A percentile compares a stretch with the other conserved stretches of the same genome.
These are phyloP conservation scores for Babesia ovata DNA, from an alignment of 169 alveolate genomes.

Conservation along the genomic window DNA sequence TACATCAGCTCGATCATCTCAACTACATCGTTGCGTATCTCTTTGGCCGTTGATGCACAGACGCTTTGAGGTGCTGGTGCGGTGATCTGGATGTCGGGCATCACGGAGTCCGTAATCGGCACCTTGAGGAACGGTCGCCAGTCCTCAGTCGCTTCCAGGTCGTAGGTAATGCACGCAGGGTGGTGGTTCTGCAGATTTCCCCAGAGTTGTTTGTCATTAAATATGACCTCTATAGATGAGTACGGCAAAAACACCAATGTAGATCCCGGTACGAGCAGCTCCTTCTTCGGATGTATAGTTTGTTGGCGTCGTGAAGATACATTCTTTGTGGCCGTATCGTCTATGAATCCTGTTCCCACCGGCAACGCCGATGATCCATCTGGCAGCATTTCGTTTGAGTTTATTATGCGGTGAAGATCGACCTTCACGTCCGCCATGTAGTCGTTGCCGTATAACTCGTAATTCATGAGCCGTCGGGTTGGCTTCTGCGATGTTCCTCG, in stretches of 20 bases:
- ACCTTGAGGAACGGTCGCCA: constrained; percentile 82
- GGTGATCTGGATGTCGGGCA: constrained; percentile 61
- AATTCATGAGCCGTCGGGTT: constrained; percentile 31
- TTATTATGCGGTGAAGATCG: constrained; percentile 14
- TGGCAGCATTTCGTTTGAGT: constrained; percentile 32
- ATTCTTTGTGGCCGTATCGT: background rate
- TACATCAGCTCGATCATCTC: constrained; percentile 69
- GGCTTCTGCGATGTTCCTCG: background rate
- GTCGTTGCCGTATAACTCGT: constrained; percentile 62
- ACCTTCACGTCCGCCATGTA: constrained; percentile 62
- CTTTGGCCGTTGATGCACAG: constrained; percentile 43
- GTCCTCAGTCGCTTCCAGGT: constrained; percentile 72
- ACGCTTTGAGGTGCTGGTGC: constrained; percentile 40
- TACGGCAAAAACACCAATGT: constrained; percentile 82
- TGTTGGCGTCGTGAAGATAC: background rate
- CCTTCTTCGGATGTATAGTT: constrained; percentile 26
- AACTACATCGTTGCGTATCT: constrained; percentile 31
- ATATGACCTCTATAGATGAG: constrained; percentile 80
- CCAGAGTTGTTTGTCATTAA: constrained; percentile 83
- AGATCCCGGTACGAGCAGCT: constrained; percentile 61
- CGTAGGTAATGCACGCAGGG: constrained; percentile 84
- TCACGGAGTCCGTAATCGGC: constrained; percentile 41
- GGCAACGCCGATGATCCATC: constrained; percentile 1
- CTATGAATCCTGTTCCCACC: constrained; percentile 2
- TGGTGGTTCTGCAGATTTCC: constrained; percentile 86